Conservation (phyloP, 73 alveolate genomes). For the Paramecium sonneborni region DNA sequence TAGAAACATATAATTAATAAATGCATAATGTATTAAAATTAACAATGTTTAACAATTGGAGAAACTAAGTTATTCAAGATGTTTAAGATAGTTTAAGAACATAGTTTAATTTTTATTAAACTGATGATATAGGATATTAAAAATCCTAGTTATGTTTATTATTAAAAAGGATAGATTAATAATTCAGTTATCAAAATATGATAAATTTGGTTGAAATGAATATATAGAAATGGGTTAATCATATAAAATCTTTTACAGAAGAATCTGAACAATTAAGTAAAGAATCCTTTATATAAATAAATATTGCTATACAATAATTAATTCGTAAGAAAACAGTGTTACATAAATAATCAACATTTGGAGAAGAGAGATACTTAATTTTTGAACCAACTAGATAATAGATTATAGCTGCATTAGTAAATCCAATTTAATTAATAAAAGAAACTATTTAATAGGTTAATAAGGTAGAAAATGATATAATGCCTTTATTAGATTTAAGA, state of each 20-base stretch:
- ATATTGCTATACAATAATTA: not conserved
- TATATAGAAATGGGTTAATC: constrained; percentile 31
- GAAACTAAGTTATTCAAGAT: constrained; percentile 22
- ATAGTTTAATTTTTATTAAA: constrained; percentile 56
- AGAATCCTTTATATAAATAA: constrained; percentile 24
- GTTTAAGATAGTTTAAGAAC: constrained; percentile 50
- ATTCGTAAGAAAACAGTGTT: constrained; percentile 36
- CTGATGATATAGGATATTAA: constrained; percentile 38
- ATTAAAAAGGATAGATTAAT: constrained; percentile 31
- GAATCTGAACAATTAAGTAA: not conserved
- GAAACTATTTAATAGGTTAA: constrained; percentile 11
- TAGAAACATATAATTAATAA: constrained; percentile 3
- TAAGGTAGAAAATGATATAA: constrained; percentile 59
- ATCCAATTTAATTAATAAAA: constrained; percentile 35
- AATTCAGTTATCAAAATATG: not conserved
- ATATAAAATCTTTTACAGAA: constrained; percentile 9
- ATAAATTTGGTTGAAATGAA: constrained; percentile 7
- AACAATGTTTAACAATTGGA: constrained; percentile 53
- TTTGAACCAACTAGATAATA: constrained; percentile 57
- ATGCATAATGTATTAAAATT: not conserved
- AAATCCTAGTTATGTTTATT: not conserved
- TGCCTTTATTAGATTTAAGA: constrained; percentile 43
- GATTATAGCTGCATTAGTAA: not conserved
- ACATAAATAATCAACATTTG: constrained; percentile 22
- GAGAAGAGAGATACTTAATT: constrained; percentile 36